phyloP scores from a whole-genome alignment of 1,139 yeast genomes.

The Meyerozyma elateridarum region DNA sequence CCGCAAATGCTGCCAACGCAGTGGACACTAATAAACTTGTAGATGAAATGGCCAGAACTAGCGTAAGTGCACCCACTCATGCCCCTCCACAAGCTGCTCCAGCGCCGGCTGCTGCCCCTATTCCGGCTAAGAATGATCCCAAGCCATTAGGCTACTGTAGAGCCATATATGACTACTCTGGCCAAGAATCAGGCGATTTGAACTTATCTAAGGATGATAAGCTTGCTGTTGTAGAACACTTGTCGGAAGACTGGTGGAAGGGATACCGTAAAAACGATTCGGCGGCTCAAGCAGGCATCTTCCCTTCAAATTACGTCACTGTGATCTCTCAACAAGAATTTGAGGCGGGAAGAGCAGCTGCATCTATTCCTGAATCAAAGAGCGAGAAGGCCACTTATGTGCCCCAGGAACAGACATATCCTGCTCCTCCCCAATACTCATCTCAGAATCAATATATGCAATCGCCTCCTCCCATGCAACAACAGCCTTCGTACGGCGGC shows the following conservation, averaged over 20 bases:
- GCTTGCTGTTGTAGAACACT: slow-evolving; percentile 64
- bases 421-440: slow-evolving; percentile 15
- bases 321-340: slow-evolving; percentile 37
- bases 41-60: slow-evolving; percentile 20
- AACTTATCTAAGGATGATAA: slow-evolving; percentile 60
- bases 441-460: slow-evolving; percentile 11
- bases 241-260: slow-evolving; percentile 89
- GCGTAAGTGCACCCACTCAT: slow-evolving; percentile 15
- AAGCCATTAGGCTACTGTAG: slow-evolving; percentile 42
- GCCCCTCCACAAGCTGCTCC: slow-evolving; percentile 9
- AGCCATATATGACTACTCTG: slow-evolving; percentile 69
- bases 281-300: slow-evolving; percentile 62
- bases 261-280: slow-evolving; percentile 48
- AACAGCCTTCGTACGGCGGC: slow-evolving; percentile 34
- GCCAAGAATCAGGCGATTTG: slow-evolving; percentile 72
- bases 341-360: slow-evolving; percentile 9
- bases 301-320: slow-evolving; percentile 83
- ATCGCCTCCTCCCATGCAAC: slow-evolving; percentile 12
- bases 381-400: slow-evolving; percentile 19
- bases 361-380: background rate
- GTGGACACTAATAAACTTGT: slow-evolving; percentile 16
- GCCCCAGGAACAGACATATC: slow-evolving; percentile 10
- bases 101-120: slow-evolving; percentile 20
- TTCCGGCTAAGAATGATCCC: slow-evolving; percentile 12
- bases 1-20: slow-evolving; percentile 12